Evolutionary conservation across 768 basidiomycete species (phyloP).

Genomic region (Asterophora lycoperdoides): DNA sequence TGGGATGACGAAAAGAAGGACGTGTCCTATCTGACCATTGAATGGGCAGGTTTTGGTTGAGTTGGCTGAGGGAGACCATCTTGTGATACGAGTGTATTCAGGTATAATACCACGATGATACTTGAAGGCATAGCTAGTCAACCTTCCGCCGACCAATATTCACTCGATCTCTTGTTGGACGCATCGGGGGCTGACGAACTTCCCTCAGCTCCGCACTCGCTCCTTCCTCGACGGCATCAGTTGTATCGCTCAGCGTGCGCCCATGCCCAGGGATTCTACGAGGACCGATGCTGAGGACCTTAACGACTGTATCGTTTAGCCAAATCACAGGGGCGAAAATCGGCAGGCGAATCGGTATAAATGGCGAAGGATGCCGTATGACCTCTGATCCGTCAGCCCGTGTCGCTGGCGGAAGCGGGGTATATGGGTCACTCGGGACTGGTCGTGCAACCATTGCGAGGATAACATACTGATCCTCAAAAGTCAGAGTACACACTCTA

Average conservation of each 20-base stretch:
- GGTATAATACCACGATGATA: slow-evolving; percentile 7
- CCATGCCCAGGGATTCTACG: slow-evolving; percentile 9
- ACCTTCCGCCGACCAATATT: slow-evolving; percentile 43
- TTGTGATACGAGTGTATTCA: slow-evolving; percentile 7
- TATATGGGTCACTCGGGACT: slow-evolving; percentile 71
- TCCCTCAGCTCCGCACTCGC: slow-evolving; percentile 27
- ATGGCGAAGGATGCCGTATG: slow-evolving; percentile 67
- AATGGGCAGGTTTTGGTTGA: slow-evolving; percentile 90
- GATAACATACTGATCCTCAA: slow-evolving; percentile 63
- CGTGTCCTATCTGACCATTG: slow-evolving; percentile 75
- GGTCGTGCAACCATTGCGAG: slow-evolving; percentile 79
- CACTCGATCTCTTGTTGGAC: slow-evolving; percentile 26
- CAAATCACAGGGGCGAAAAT: slow-evolving; percentile 71
- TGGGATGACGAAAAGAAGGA: slow-evolving; percentile 71
- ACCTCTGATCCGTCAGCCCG: slow-evolving; percentile 30
- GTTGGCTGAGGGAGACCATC: neutral
- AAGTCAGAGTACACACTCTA: neutral
- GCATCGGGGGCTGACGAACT: slow-evolving; percentile 11
- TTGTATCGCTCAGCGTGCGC: slow-evolving; percentile 39
- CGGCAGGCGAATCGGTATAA: slow-evolving; percentile 75
- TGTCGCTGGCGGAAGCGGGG: slow-evolving; percentile 37
- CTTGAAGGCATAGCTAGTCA: slow-evolving; percentile 31
- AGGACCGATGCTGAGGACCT: slow-evolving; percentile 51
- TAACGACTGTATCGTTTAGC: slow-evolving; percentile 69
- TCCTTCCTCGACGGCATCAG: slow-evolving; percentile 63